Base-by-base conservation (phyloP, 2,329 filamentous ascomycete species). In the Fusarium phyllophilum region DNA sequence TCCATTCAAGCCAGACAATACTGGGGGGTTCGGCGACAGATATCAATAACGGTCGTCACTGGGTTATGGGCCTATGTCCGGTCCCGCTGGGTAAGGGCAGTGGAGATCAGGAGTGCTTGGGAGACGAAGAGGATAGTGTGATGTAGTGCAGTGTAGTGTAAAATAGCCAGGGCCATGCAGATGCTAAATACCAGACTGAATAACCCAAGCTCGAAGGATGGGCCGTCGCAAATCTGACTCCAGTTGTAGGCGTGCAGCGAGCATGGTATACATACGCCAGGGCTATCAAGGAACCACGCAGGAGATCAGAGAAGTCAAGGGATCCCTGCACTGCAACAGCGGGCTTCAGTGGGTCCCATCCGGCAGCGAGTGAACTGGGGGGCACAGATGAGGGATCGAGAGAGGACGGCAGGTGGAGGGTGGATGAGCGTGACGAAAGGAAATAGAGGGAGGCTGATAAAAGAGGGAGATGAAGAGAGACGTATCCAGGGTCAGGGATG, bases 231-330 rank as follows among this genome's bases (percentile, higher is more conserved):
- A 77, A 70, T 76, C 64, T 72, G 62, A 74, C 70, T 78, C 67
- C 73, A 72, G 66, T 74, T 76, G 56, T 69, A 77, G 74, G 75
- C 70, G 74, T 77, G 70, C 56, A 57, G 66, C 66, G 73, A 73
- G 69, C 63, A 72, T 75, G 70, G 64, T 65, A 62, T 70, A 62
- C 58, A 62, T 64, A 70, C 68, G 39, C 73, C 63, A 68, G 74
- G 68, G 70, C 65, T 71, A 73, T 68, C 70, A 75, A 72, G 66
- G 65, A 77, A 75, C 69, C 65, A 77, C 67, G 72, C 64, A 77
- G 75, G 71, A 77, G 72, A 76, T 76, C 75, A 77, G 59, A 63
- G 58, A 60, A 66, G 60, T 46, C 75, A 73, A 73, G 76, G 76
- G 69, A 58, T 59, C 59, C 70, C 66, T 77, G 69, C 56, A 58